Base-by-base conservation (phyloP, 2,329 filamentous ascomycete genomes). In the Ilyonectria sp. region DNA sequence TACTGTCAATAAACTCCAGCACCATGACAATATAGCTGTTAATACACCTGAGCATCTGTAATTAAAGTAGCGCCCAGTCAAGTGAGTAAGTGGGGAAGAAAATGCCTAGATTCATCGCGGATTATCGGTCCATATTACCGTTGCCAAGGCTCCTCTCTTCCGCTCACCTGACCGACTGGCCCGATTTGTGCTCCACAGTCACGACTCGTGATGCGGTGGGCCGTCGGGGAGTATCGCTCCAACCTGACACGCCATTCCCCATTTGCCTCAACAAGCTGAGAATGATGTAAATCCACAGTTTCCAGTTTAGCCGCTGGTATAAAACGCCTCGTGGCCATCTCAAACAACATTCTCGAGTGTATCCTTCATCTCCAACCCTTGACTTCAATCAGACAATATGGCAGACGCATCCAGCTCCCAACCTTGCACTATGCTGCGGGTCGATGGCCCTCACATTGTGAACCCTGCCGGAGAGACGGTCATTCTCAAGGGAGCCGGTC, bases 401-500 rank as follows among this genome's bases (percentile, higher is more conserved):
- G 50, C 29, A 37, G 29, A 35, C 50, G 6, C 50, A 53, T 35
- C 49, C n/a, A 31, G 17, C 49, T 13, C 49, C 13, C 31, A 7
- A 35, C 31, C 50, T 9, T 78, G 76, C 68, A 75, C 69, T 8
- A 75, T 79, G 74, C 72, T 80, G 3, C 77, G 75, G n/a, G 71
- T 73, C 1, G 67, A 71, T 11, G 79, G 80, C 26, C 78, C 68
- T 13, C 68, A 72, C 8, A 81, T 89, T 19, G 82, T 88, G 35
- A 83, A 85, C 67, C 75, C 77, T 0, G 74, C 83, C 56, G 84
- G 82, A 21, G 78, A 84, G 13, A 75, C 75, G 3, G 81, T 88
- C 15, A 77, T 88, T 8, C 82, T 89, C 26, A 79, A 79, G 56
- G 78, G 78, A 13, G 74, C 78, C 4, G 78, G 70, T 6, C 61